Evolutionary conservation across 2,329 filamentous ascomycete genomes (phyloP).

Genomic region (Penicillium capsulatum): DNA sequence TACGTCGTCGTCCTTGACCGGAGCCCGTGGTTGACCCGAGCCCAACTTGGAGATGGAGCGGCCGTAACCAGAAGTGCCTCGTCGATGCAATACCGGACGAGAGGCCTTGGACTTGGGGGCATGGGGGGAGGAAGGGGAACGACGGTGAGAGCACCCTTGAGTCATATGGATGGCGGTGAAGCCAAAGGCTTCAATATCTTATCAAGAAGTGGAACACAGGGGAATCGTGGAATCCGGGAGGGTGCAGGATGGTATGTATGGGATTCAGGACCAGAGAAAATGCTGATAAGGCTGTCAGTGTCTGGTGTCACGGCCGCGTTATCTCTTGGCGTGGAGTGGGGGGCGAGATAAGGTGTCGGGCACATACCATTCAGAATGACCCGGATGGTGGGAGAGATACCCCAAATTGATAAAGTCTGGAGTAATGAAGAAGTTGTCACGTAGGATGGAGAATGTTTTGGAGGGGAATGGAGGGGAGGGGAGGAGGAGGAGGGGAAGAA

Average conservation of each 20-base stretch:
- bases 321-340: conserved; percentile 23
- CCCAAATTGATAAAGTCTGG: no score
- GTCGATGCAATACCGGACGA: conserved; percentile 33
- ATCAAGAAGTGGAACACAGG: conserved; percentile 28
- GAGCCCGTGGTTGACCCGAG: conserved; percentile 23
- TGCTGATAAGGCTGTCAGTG: conserved; percentile 18
- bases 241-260: not conserved
- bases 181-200: conserved; percentile 22
- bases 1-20: conserved; percentile 25
- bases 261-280: not conserved
- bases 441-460: no score
- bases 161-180: conserved; percentile 40
- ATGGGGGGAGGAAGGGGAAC: conserved; percentile 32
- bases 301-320: conserved; percentile 4
- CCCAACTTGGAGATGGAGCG: conserved; percentile 34
- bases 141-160: conserved; percentile 33
- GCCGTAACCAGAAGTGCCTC: conserved; percentile 29
- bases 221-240: conserved; percentile 1
- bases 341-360: conserved; percentile 24
- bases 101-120: conserved; percentile 28
- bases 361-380: no score
- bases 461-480: not conserved
- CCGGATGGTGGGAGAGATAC: no score
- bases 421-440: no score
- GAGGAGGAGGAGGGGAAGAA: not conserved